These are phyloP conservation scores for Candida ortonii DNA, from an alignment of 805 yeast genomes.

Conservation along the genomic window DNA sequence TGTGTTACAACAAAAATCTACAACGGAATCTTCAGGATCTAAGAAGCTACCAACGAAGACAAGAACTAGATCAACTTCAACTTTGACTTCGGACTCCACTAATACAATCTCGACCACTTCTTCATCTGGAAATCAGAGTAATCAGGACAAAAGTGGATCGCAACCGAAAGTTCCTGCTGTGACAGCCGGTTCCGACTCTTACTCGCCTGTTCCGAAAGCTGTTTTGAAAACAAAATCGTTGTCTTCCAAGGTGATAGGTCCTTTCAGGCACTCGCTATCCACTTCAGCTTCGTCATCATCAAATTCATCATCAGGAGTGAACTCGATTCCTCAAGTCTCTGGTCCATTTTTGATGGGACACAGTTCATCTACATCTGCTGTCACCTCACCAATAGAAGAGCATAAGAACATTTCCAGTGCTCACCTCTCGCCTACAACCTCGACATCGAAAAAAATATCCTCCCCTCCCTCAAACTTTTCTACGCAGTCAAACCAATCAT, in stretches of 20 bases:
- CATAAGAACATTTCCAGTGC: too few relatives aligned
- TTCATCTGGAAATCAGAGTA: constrained; percentile 3
- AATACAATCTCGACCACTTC: constrained; percentile 8
- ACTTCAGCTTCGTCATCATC: constrained; percentile 15
- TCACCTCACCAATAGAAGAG: too few relatives aligned
- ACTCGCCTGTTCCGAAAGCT: constrained; percentile 8
- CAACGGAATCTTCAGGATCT: constrained; percentile 3
- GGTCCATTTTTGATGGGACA: too few relatives aligned
- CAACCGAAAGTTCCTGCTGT: constrained; percentile 4
- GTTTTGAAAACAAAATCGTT: constrained; percentile 13
- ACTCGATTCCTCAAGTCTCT: too few relatives aligned
- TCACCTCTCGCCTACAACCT: too few relatives aligned
- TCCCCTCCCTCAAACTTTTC: too few relatives aligned
- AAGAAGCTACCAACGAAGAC: constrained; percentile 1
- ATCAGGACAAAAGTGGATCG: constrained; percentile 1
- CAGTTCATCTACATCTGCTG: too few relatives aligned
- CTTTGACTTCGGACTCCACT: constrained; percentile 10
- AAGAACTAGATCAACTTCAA: constrained; percentile 8
- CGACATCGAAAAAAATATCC: too few relatives aligned
- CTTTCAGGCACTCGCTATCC: constrained; percentile 17
- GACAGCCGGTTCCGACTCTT: constrained; percentile 2
- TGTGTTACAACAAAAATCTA: constrained; percentile 19
- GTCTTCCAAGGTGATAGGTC: constrained; percentile 20
- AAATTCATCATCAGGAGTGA: too few relatives aligned
- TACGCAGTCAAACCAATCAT: too few relatives aligned